A percentile compares a stretch with the other conserved stretches of the same genome.
These are phyloP conservation scores for Coemansia sp. DNA, from an alignment of 192 early-diverging fungal genomes.

Conservation along the genomic window DNA sequence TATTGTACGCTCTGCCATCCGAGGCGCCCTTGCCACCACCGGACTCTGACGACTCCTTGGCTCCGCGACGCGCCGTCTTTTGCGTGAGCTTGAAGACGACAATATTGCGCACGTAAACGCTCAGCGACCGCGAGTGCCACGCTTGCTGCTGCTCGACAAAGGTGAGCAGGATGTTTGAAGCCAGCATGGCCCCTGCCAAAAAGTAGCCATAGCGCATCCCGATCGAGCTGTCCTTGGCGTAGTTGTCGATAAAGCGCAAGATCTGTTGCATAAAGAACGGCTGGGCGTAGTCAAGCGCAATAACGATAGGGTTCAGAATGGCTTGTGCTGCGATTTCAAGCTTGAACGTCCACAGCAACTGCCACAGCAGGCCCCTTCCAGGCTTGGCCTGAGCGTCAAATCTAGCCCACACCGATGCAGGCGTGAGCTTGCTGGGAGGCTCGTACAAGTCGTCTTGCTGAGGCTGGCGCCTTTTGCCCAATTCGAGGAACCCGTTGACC, in stretches of 20 bases:
- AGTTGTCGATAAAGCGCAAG: slow-evolving; percentile 47
- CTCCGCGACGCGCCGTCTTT: slow-evolving; percentile 58
- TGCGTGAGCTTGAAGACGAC: slow-evolving; percentile 59
- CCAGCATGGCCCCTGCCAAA: slow-evolving; percentile 58
- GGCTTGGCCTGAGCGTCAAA: slow-evolving; percentile 6
- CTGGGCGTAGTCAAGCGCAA: slow-evolving; percentile 45
- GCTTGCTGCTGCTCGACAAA: slow-evolving; percentile 58
- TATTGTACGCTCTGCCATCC: slow-evolving; percentile 63
- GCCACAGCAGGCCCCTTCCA: slow-evolving; percentile 16
- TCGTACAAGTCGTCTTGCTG: slow-evolving; percentile 22
- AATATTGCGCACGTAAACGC: slow-evolving; percentile 57
- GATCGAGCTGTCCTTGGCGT: slow-evolving; percentile 27
- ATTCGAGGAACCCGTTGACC: slow-evolving; percentile 18
- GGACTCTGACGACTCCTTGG: slow-evolving; percentile 27
- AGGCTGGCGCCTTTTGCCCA: slow-evolving; percentile 12
- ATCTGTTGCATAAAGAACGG: slow-evolving; percentile 61
- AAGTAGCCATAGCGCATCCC: slow-evolving; percentile 50
- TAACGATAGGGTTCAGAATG: slow-evolving; percentile 29
- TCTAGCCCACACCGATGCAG: slow-evolving; percentile 7
- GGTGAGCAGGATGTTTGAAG: slow-evolving; percentile 38
- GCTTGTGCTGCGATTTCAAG: slow-evolving; percentile 42
- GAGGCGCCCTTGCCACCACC: slow-evolving; percentile 25
- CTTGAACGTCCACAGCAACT: slow-evolving; percentile 36
- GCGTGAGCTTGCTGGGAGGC: slow-evolving; percentile 8
- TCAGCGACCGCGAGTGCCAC: slow-evolving; percentile 62